phyloP scores from a whole-genome alignment of 2,329 filamentous ascomycete genomes.

The Colletotrichum tanaceti region DNA sequence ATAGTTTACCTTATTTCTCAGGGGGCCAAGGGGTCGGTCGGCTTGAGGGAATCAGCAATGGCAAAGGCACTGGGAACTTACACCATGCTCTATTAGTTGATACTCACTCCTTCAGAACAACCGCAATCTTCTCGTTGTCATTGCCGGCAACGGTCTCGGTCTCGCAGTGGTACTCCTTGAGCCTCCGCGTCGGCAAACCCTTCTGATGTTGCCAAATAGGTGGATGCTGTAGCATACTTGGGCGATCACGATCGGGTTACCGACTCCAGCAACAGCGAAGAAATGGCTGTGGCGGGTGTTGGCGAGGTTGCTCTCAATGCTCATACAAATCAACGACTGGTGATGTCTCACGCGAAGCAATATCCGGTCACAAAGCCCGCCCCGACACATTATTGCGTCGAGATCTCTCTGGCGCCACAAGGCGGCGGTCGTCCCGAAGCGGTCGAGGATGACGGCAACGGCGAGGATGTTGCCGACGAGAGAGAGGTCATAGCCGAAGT shows the following conservation, averaged over 20 bases:
- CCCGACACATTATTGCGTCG: slow-evolving; percentile 62
- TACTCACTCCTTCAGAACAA: slow-evolving; percentile 12
- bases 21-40: too few species aligned
- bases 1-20: too few species aligned
- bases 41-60: background rate
- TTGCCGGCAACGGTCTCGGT: slow-evolving; percentile 11
- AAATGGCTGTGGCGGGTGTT: slow-evolving; percentile 47
- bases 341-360: slow-evolving; percentile 48
- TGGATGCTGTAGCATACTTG: slow-evolving; percentile 57
- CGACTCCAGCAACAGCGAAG: slow-evolving; percentile 52
- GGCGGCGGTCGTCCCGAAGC: slow-evolving; percentile 13
- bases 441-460: slow-evolving; percentile 1
- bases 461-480: slow-evolving; percentile 29
- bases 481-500: slow-evolving; percentile 26
- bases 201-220: slow-evolving; percentile 52
- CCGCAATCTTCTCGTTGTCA: slow-evolving; percentile 19
- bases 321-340: too few species aligned
- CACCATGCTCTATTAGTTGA: background rate
- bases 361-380: slow-evolving; percentile 44
- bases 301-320: too few species aligned
- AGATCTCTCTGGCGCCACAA: background rate
- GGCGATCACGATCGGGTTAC: slow-evolving; percentile 52
- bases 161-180: slow-evolving; percentile 12
- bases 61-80: too few species aligned
- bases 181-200: slow-evolving; percentile 4